These are phyloP conservation scores for Rhododendron simsii DNA, from an alignment of 148 eudicot species.

Conservation along the genomic window DNA sequence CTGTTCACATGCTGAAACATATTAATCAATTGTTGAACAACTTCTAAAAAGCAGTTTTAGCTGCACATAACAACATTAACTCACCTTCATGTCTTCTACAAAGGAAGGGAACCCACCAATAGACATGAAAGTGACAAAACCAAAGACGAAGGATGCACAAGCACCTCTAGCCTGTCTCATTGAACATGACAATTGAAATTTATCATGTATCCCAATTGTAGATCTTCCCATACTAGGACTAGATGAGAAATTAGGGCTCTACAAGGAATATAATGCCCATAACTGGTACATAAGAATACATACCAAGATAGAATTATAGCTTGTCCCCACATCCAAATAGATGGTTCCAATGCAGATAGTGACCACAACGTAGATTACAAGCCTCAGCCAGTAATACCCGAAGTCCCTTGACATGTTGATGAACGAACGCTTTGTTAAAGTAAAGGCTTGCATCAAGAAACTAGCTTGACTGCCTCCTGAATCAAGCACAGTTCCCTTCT, in stretches of 20 bases:
- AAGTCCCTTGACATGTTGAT: constrained; percentile 97
- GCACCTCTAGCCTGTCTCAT: constrained; percentile 79
- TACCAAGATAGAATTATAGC: constrained; percentile 81
- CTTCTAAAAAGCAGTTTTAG: not conserved
- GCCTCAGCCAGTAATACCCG: constrained; percentile 96
- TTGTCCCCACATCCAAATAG: constrained; percentile 76
- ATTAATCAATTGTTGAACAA: not conserved
- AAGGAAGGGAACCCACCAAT: constrained; percentile 98
- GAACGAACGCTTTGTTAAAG: constrained; percentile 80
- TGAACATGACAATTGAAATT: not conserved
- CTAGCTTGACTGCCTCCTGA: constrained; percentile 96
- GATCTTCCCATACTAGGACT: not conserved
- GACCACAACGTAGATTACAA: constrained; percentile 79
- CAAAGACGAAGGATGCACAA: constrained; percentile 91
- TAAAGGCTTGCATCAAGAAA: constrained; percentile 74
- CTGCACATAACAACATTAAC: not conserved
- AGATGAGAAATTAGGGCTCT: not conserved
- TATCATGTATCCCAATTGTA: not conserved
- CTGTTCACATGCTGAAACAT: not conserved
- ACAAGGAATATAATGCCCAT: not conserved
- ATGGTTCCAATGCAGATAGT: constrained; percentile 90
- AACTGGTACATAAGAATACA: constrained; percentile 10
- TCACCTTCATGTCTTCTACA: constrained; percentile 97
- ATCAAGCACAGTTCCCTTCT: constrained; percentile 96
- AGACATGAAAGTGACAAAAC: constrained; percentile 96